Percentiles rank a stretch among this genome's conserved stretches.
These are phyloP conservation scores for Ziziphus jujuba DNA, from an alignment of 306 rosid species.

Conservation along the genomic window DNA sequence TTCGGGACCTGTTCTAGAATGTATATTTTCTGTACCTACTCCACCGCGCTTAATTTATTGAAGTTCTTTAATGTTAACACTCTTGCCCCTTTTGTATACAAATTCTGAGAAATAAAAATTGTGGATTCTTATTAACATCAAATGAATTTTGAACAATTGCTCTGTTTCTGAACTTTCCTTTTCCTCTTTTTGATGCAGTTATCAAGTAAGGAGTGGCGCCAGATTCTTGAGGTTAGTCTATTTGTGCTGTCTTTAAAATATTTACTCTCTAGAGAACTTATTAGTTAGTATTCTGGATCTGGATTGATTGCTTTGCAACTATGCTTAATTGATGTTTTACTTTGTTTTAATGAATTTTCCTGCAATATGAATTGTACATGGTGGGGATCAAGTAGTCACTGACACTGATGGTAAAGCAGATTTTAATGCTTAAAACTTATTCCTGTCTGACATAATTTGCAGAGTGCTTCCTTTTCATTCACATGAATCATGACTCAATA, in stretches of 20 bases:
- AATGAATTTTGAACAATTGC: too few species aligned
- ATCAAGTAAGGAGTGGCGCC: conserved; percentile 88
- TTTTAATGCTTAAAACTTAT: conserved; percentile 41
- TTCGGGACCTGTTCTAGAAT: background rate
- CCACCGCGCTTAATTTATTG: background rate
- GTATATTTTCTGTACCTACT: too few species aligned
- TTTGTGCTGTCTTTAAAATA: background rate
- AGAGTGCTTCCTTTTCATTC: conserved; percentile 50
- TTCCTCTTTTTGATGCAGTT: conserved; percentile 50
- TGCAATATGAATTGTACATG: conserved; percentile 8
- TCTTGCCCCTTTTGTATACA: too few species aligned
- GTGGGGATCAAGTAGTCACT: conserved; percentile 27
- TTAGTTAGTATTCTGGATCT: conserved; percentile 6
- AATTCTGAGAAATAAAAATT: background rate
- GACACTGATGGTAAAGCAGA: conserved; percentile 43
- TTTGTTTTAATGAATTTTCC: background rate
- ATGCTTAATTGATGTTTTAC: conserved; percentile 4
- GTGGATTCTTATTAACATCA: too few species aligned
- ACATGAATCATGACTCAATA: conserved; percentile 53
- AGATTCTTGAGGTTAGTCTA: conserved; percentile 80
- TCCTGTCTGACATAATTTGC: conserved; percentile 59
- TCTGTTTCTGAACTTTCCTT: conserved; percentile 6
- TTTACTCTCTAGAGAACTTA: background rate
- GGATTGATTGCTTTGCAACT: conserved; percentile 13
- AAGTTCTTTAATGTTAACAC: background rate